Percentiles rank a stretch among this genome's conserved stretches.
Conservation (phyloP, 2,329 filamentous ascomycete species). For the Sphaerulina populicola region DNA sequence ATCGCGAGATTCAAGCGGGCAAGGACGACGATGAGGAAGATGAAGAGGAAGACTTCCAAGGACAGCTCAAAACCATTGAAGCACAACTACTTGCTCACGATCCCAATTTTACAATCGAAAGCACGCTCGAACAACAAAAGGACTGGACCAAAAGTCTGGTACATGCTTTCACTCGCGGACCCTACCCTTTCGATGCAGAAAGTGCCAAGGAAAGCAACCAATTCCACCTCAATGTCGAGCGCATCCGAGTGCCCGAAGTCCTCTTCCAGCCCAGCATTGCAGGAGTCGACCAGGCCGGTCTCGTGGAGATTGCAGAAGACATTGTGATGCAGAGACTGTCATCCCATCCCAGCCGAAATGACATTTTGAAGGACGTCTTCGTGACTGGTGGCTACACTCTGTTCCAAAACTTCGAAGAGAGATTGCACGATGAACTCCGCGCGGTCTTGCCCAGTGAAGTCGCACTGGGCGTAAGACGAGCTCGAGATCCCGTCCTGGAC, state of each 20-base stretch:
- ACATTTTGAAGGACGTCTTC: conserved; percentile 78
- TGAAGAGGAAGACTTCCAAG: conserved; percentile 78
- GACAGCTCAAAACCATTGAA: conserved; percentile 67
- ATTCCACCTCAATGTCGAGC: conserved; percentile 95
- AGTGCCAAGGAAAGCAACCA: conserved; percentile 76
- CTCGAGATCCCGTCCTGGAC: conserved; percentile 70
- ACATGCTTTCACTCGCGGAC: conserved; percentile 82
- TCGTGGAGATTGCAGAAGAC: conserved; percentile 84
- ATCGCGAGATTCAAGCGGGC: conserved; percentile 81
- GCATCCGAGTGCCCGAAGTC: conserved; percentile 98
- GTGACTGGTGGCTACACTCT: conserved; percentile 87
- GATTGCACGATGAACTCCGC: conserved; percentile 63
- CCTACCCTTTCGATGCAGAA: conserved; percentile 73
- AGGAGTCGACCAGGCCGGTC: conserved; percentile 92
- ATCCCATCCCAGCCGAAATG: conserved; percentile 50
- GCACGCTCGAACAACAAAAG: conserved; percentile 81
- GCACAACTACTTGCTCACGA: conserved; percentile 79
- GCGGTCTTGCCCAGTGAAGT: conserved; percentile 63
- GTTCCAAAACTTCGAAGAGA: conserved; percentile 78
- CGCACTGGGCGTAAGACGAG: conserved; percentile 61
- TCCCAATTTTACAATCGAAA: conserved; percentile 79
- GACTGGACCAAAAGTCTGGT: conserved; percentile 92
- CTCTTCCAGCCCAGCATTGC: conserved; percentile 97
- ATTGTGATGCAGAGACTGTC: conserved; percentile 74
- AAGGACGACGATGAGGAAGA: conserved; percentile 89